Evolutionary conservation across 306 rosid species (phyloP), one percentile per base, ranked within the genome.

Genomic region (Abrus precatorius): DNA sequence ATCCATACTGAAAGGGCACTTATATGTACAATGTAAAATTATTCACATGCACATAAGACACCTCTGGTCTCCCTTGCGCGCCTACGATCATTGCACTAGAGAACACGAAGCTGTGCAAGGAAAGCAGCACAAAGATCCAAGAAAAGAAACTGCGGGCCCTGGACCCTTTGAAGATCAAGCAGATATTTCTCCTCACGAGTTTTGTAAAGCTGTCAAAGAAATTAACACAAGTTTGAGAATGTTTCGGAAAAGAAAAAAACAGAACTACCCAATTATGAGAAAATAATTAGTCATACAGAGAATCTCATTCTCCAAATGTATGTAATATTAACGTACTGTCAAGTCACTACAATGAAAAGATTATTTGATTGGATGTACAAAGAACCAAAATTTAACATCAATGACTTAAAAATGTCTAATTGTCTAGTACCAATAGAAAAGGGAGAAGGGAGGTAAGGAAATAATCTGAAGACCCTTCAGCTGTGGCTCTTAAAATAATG

Each of bases 61-160:
- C 56, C 63, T 75, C 36, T 50, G 41, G 81, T 60, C 75, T 79
- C 74, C 81, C 49, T 74, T 47, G 80, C 65, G 67, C 75, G 69
- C 76, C 70, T 49, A 57, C 30, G 57, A 66, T 63, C 75, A 74
- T 70, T 38, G 49, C 80, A 47, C 76, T 84, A 93, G 55, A 90
- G 91, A 53, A 95, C 93, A 0, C 90, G 92, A 45, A 95, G 93
- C 84, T 91, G 97, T 1, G 99, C 90, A 60, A 95, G 92, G 88
- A 93, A 95, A 8, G 97, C 92, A 2, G 97, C 97, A 75, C 99
- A 95, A 20, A 95, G 99, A 84, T 90, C 97, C 88, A 95, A 77
- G 94, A 95, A 95, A 69, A 95, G 92, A 82, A 95, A 89, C 83
- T 95, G 97, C 1, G 99, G 97, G 12, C 99, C 99, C 79, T 91